Evolutionary conservation across 139 green algal genomes (phyloP).

Genomic region (Nannochloris sp.): DNA sequence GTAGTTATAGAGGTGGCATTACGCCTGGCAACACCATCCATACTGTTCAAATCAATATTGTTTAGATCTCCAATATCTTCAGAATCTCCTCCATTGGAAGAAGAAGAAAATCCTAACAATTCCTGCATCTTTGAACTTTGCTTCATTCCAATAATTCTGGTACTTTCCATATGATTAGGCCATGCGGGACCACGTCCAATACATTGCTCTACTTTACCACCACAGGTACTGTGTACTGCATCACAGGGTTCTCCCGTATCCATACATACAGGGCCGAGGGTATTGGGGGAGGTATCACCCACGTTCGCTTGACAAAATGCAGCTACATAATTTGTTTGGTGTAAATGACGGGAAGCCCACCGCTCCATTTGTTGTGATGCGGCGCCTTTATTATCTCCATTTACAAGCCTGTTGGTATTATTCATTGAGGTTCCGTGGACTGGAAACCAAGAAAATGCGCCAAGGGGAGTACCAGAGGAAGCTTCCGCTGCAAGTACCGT

Average conservation of each 20-base stretch:
- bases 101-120: conserved; percentile 47
- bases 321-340: conserved; percentile 41
- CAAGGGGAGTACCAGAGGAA: conserved; percentile 1
- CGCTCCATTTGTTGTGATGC: conserved; percentile 64
- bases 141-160: conserved; percentile 48
- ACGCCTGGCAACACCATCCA: background rate
- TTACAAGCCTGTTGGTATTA: conserved; percentile 78
- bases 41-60: background rate
- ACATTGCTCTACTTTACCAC: conserved; percentile 64
- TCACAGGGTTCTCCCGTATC: conserved; percentile 74
- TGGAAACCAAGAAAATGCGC: conserved; percentile 62
- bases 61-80: background rate
- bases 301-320: conserved; percentile 74
- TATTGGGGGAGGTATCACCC: conserved; percentile 76
- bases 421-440: conserved; percentile 87
- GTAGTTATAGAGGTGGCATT: background rate
- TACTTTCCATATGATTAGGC: conserved; percentile 56
- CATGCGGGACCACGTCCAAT: conserved; percentile 58
- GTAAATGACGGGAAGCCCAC: conserved; percentile 10
- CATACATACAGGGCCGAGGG: conserved; percentile 58
- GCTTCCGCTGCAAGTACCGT: conserved; percentile 50
- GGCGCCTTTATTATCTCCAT: conserved; percentile 79
- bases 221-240: conserved; percentile 54
- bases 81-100: no score
- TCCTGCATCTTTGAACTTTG: conserved; percentile 51